Conservation (phyloP, 1,139 yeast species). For the Magnusiomyces magnusii region DNA sequence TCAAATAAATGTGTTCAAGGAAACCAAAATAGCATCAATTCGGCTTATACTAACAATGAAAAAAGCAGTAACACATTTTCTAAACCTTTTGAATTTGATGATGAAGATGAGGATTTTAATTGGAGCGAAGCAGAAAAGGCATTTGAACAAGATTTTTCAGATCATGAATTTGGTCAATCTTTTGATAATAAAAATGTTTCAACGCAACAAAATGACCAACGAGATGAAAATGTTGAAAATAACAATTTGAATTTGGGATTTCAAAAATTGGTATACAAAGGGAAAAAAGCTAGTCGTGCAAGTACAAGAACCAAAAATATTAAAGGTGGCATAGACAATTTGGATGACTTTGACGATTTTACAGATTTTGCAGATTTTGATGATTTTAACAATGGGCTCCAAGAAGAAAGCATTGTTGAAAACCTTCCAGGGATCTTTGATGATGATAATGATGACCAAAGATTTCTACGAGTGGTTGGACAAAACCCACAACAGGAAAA, state of each 20-base stretch:
- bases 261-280: too few relatives aligned
- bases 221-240: not conserved
- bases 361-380: not conserved
- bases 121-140: not conserved
- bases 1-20: not conserved
- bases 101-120: not conserved
- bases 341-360: not conserved
- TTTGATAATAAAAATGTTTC: not conserved
- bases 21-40: slow-evolving; percentile 1
- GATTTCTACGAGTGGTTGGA: not conserved
- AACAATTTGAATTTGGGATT: too few relatives aligned
- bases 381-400: not conserved
- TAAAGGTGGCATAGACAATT: too few relatives aligned
- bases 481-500: not conserved
- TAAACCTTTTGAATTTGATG: slow-evolving; percentile 1
- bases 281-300: too few relatives aligned
- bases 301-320: not conserved
- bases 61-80: too few relatives aligned
- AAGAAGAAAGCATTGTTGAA: not conserved
- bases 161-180: not conserved
- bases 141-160: not conserved
- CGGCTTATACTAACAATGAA: not conserved
- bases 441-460: not conserved
- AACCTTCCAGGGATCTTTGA: not conserved
- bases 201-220: not conserved